These are phyloP conservation scores for Pestalotiopsis sp. DNA, from an alignment of 2,329 filamentous ascomycete genomes.

Conservation along the genomic window DNA sequence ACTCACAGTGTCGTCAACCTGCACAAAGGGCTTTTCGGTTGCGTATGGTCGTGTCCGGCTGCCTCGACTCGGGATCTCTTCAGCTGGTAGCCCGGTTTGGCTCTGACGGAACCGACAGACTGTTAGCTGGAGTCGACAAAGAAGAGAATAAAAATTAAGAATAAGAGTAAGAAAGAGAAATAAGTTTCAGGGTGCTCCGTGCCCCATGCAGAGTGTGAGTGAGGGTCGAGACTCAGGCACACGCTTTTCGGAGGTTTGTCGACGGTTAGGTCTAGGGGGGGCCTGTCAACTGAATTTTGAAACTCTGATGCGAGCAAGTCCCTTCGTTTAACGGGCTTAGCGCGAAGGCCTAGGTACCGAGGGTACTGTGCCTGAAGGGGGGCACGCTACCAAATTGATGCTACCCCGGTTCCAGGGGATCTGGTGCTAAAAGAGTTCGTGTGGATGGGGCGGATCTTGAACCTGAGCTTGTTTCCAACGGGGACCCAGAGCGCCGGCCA, in stretches of 20 bases:
- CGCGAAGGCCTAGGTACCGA: not conserved
- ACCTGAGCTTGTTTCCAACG: constrained; percentile 10
- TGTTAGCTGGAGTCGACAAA: no score
- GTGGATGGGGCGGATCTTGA: constrained; percentile 3
- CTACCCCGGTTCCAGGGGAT: constrained; percentile 3
- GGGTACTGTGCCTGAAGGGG: not conserved
- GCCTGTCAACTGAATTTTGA: constrained; percentile 12
- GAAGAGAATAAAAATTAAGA: no score
- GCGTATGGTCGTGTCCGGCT: no score
- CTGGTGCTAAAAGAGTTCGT: constrained; percentile 8
- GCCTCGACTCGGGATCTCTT: no score
- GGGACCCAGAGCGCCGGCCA: not conserved
- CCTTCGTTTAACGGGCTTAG: not conserved
- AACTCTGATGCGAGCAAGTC: constrained; percentile 9
- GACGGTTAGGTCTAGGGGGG: not conserved
- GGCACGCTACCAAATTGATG: not conserved
- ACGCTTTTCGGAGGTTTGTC: not conserved
- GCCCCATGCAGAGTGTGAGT: no score
- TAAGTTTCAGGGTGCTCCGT: no score
- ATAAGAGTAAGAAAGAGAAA: no score
- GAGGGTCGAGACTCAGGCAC: no score
- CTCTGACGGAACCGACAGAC: no score
- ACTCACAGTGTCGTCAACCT: not conserved
- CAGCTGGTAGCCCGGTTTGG: no score
- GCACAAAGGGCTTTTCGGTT: not conserved